Conservation (phyloP, 345 rosid genomes). For the Barbarea vulgaris region DNA sequence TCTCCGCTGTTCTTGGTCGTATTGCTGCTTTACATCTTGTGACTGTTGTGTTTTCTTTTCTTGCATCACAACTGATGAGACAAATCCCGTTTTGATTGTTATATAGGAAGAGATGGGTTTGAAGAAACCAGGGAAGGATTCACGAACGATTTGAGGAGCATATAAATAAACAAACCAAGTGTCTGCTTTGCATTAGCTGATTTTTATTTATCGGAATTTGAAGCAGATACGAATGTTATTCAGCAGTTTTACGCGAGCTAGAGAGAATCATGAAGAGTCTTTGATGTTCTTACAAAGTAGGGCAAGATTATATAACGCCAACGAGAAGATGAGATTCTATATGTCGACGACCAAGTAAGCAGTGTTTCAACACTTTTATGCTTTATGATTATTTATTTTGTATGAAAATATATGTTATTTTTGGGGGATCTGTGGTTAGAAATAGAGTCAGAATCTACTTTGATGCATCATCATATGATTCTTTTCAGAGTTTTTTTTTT, state of each 20-base stretch:
- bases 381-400: background rate
- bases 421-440: background rate
- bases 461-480: conserved; percentile 32
- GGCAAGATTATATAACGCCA: background rate
- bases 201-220: conserved; percentile 2
- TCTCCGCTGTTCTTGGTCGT: conserved; percentile 19
- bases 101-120: conserved; percentile 41
- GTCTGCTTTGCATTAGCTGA: no score
- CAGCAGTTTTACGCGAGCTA: background rate
- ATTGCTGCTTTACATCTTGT: background rate
- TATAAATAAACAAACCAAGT: background rate
- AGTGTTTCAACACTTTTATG: conserved; percentile 12
- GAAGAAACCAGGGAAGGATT: conserved; percentile 28
- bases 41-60: background rate
- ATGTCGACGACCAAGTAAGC: conserved; percentile 34
- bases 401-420: conserved; percentile 6
- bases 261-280: background rate
- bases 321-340: conserved; percentile 22
- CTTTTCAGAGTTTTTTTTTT: conserved; percentile 6
- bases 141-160: background rate
- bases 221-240: conserved; percentile 4
- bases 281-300: background rate
- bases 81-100: background rate
- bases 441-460: conserved; percentile 20
- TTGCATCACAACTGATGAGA: background rate